Base-by-base conservation (phyloP, 345 rosid species). In the Dimocarpus longan region DNA sequence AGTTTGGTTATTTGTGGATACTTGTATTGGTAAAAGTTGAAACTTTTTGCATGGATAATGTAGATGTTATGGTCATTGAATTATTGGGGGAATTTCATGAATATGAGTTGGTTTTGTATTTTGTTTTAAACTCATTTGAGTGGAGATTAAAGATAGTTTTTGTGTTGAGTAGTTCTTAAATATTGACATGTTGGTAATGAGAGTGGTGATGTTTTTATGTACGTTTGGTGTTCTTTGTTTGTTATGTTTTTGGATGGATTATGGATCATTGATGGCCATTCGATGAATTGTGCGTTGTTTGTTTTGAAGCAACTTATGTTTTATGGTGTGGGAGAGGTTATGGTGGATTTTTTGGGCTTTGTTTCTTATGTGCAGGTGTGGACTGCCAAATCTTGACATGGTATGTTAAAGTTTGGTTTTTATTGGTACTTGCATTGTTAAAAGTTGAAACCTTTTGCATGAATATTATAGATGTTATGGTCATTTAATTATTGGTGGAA, bases 331-430 rank as follows among this genome's bases (percentile, higher is more conserved):
- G 26, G 15, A 67, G 37, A 59, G 13, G 21, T 43, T 52, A 26
- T 22, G 18, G 40, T 68, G 28, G 50, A 62, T 32, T 16, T 8
- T 48, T 72, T 46, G 42, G 67, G 68, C 68, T 15, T 75, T 52
- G 22, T 39, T 64, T 74, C 39, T 15, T 86, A 8, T 76, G 46
- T 86, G 90, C 90, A 95, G 97, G 37, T 83, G 97, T 83, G 97
- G 87, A 77, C 97, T 95, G 37, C 95, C 97, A 48, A 32, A 32
- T 32, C 37, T 32, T 32, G 37, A 3, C 37, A 32, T 32, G 86
- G 98, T 95, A 76, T 83, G 77, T 26, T 24, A 4, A 37, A 26
- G 63, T 22, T 74, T 74, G 75, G 64, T 9, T 28, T 54, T 71
- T 52, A 16, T 52, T 50, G n/a, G 8, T 16, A 21, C 62, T 52